Evolutionary conservation across 805 yeast genomes (phyloP), one percentile per base, ranked within the genome.

Genomic region (Ogataea ganodermae): DNA sequence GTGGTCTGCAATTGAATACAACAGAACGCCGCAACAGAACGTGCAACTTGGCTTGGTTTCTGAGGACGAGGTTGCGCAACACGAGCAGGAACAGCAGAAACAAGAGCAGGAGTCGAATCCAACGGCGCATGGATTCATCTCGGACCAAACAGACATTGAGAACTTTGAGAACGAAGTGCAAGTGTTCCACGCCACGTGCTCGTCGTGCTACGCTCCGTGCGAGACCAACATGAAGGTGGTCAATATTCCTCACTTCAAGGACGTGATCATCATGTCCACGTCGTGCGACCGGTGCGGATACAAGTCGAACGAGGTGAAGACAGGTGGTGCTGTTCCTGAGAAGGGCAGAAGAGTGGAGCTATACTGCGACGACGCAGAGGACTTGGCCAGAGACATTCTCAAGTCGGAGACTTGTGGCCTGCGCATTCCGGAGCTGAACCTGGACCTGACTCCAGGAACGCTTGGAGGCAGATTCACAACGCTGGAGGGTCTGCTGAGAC

Each of bases 391-490:
- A 72, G 99, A 94, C 66, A 86, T 94, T 48, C 77, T 94, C 60
- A 94, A 94, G 71, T 84, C 96, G 14, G 99, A 94, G 72, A 86
- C 97, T 12, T 92, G 98, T 72, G 85, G 90, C 4, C 63, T 94
- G 70, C 71, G 68, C 17, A 77, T 92, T 48, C 98, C 99, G 4
- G 99, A 94, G 70, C 75, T 94, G 51, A 81, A 80, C 62, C 78
- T 94, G 57, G 99, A 94, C 67, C 79, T 94, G 61, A 89, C 91
- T 13, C 91, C 96, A 33, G 99, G 99, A 50, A 94, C 99, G 2
- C 75, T 94, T 43, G 99, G 99, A 51, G 99, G 99, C 48, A 80
- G 99, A 65, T 94, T 94, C 74, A 94, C 99, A 38, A 94, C 99
- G 13, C 73, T 94, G 53, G 99, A 94, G 71, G 99, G 99, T 52